Evolutionary conservation across 1,284 basidiomycete genomes (phyloP).

Genomic region (Fomitopsis pinicola): DNA sequence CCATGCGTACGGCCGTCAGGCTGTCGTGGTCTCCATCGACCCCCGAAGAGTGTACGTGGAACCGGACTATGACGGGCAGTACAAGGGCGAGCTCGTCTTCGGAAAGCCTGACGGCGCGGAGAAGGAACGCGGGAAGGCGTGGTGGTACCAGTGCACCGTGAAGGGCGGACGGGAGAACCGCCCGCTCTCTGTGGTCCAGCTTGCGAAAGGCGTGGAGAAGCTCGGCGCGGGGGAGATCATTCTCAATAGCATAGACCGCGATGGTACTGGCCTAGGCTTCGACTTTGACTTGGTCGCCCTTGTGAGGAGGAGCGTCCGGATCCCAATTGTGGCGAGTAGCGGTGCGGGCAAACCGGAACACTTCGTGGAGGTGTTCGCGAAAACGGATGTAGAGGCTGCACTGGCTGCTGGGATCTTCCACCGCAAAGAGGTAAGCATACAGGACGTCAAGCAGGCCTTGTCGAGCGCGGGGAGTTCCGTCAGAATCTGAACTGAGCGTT

Average conservation of each 20-base stretch:
- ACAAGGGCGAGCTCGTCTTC: constrained; percentile 63
- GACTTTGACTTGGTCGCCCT: constrained; percentile 83
- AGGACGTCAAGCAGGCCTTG: constrained; percentile 66
- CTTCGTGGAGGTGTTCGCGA: constrained; percentile 83
- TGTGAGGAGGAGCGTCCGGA: constrained; percentile 73
- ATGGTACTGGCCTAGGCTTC: constrained; percentile 92
- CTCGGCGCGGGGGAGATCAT: constrained; percentile 96
- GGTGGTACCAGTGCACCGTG: constrained; percentile 99
- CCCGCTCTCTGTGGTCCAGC: constrained; percentile 90
- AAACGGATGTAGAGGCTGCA: constrained; percentile 86
- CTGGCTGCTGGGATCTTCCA: constrained; percentile 99
- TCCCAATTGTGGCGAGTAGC: constrained; percentile 94
- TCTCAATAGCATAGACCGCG: constrained; percentile 95
- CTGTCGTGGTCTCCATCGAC: constrained; percentile 97
- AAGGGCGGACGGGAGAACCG: constrained; percentile 87
- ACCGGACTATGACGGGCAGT: constrained; percentile 63
- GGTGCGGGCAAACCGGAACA: constrained; percentile 84
- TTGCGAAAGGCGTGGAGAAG: constrained; percentile 83
- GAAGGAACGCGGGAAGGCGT: constrained; percentile 70
- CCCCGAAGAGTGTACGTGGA: constrained; percentile 88
- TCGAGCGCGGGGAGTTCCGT: constrained; percentile 48
- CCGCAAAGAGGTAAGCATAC: constrained; percentile 76
- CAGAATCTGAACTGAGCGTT: constrained; percentile 25
- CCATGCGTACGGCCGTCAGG: constrained; percentile 89
- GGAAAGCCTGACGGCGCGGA: constrained; percentile 45